A percentile compares a stretch with the other conserved stretches of the same genome.
Evolutionary conservation across 139 green algal species (phyloP).

Genomic region (Ulvella scutata): DNA sequence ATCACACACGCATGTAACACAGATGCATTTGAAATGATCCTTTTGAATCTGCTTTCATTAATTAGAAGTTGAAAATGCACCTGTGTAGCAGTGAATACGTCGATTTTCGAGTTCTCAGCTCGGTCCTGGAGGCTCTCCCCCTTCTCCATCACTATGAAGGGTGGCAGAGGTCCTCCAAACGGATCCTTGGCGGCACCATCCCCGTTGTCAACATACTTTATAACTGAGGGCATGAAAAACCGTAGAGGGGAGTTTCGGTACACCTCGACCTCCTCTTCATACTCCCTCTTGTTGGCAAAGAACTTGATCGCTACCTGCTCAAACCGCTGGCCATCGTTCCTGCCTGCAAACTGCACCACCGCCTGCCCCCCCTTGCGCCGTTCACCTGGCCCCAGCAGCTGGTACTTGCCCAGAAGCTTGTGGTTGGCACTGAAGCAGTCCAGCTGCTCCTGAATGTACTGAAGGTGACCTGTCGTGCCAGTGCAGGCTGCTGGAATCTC

Average conservation of each 20-base stretch:
- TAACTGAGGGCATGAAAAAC: not conserved
- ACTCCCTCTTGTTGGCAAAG: not conserved
- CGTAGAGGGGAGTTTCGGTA: not conserved
- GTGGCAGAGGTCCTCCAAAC: not conserved
- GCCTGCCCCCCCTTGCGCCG: too few relatives aligned
- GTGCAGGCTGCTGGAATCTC: too few relatives aligned
- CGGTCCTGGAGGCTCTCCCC: not conserved
- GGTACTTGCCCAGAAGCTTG: too few relatives aligned
- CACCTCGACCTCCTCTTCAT: not conserved
- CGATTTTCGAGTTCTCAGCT: not conserved
- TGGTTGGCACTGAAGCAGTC: too few relatives aligned
- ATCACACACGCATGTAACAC: too few relatives aligned
- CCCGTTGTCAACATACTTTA: not conserved
- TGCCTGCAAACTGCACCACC: not conserved
- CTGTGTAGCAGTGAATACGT: not conserved
- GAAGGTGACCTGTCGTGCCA: too few relatives aligned
- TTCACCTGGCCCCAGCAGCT: too few relatives aligned
- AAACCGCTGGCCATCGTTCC: not conserved
- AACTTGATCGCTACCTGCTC: not conserved
- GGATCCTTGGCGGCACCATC: not conserved
- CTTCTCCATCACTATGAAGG: not conserved
- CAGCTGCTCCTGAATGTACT: too few relatives aligned
- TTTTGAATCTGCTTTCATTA: too few relatives aligned
- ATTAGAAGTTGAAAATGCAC: too few relatives aligned
- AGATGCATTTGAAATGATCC: too few relatives aligned